phyloP scores from a whole-genome alignment of 163 green algal genomes.

The Chlamydomonas reinhardtii region DNA sequence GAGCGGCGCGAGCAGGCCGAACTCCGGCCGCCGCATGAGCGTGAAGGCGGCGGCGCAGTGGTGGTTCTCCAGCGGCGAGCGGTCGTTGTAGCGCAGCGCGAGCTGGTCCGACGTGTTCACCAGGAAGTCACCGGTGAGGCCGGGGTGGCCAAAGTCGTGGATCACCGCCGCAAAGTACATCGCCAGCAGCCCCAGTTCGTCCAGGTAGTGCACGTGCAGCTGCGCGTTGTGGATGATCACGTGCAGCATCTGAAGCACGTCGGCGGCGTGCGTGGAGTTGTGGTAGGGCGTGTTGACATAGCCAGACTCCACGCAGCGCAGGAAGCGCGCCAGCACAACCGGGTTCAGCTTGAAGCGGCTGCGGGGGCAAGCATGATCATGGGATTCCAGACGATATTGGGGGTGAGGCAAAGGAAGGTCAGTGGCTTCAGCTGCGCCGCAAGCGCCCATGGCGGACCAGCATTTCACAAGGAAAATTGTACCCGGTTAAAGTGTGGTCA shows the following conservation, averaged over 20 bases:
- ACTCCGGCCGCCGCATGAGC: background rate
- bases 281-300: constrained; percentile 82
- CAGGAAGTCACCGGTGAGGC: constrained; percentile 88
- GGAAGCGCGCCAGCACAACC: constrained; percentile 38
- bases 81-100: constrained; percentile 47
- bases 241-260: constrained; percentile 78
- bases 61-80: constrained; percentile 37
- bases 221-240: constrained; percentile 59
- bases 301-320: constrained; percentile 34
- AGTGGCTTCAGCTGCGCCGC: too few relatives aligned
- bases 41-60: constrained; percentile 20
- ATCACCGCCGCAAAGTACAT: constrained; percentile 56
- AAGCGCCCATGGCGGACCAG: too few relatives aligned
- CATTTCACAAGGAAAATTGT: too few relatives aligned
- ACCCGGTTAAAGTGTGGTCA: too few relatives aligned
- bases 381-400: too few relatives aligned
- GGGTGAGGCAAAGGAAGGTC: too few relatives aligned
- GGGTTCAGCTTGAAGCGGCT: constrained; percentile 12
- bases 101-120: constrained; percentile 59
- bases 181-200: constrained; percentile 34
- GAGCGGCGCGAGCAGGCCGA: constrained; percentile 15
- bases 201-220: constrained; percentile 37
- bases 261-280: constrained; percentile 83
- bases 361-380: too few relatives aligned
- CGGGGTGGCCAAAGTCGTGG: constrained; percentile 87